Base-by-base conservation (phyloP, 495 filamentous ascomycete species). In the Penicillium antarcticum region DNA sequence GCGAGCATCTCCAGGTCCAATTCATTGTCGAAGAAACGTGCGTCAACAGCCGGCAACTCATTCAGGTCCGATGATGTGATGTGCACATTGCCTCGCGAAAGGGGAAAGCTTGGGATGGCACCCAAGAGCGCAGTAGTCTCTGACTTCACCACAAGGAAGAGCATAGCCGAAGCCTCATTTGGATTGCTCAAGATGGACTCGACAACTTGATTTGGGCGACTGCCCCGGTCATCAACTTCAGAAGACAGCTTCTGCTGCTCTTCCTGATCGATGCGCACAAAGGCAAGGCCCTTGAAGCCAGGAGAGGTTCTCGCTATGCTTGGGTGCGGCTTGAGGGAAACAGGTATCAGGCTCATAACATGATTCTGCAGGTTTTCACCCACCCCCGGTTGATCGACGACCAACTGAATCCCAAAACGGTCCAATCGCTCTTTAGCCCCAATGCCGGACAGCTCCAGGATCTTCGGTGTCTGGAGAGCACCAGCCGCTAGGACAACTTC, bases 401-500 rank as follows among this genome's bases (percentile, higher is more conserved):
- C 34, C 2, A 65, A 42, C 8, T 66, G 56, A 51, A 74, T 76
- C 1, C 32, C 52, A 6, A 58, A 33, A 5, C 21, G 5, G 0
- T 11, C 16, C n/a, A 57, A 17, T 18, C 31, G 46, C 3, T 53
- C 45, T 24, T 46, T 55, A 13, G 45, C 35, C 0, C 58, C 63
- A 3, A 84, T 65, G 0, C 80, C 80, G 0, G 79, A 82, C 0
- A 80, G 56, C 55, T 83, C 76, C 0, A 84, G 66, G 0, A 83
- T 29, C 46, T 80, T 76, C 0, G 80, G 77, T 4, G 77, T 77
- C 32, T 78, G 71, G 16, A 83, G 58, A 5, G 63, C 61, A 0
- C 82, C 82, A 2, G 78, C 78, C 0, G 75, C 72, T 4, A 84
- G 33, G 26, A 85, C 75, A 17, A 83, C 65, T 46, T 86, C 82